phyloP scores from a whole-genome alignment of 2,329 filamentous ascomycete species.

The Pestalotiopsis sp. region DNA sequence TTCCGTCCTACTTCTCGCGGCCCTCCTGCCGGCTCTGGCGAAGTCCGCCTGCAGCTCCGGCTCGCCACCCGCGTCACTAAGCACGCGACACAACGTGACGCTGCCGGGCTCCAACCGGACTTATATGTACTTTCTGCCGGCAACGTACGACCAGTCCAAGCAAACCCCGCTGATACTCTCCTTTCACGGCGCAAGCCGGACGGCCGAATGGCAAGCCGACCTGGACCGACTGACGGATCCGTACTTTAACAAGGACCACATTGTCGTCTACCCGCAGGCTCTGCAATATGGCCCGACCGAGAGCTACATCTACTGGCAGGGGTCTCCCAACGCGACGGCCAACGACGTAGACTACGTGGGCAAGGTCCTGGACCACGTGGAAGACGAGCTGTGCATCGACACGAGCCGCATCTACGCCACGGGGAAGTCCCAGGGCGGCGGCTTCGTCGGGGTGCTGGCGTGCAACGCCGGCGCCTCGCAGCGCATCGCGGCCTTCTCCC shows the following conservation, averaged over 20 bases:
- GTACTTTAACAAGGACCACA: conserved; percentile 21
- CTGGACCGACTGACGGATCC: conserved; percentile 21
- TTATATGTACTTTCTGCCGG: conserved; percentile 21
- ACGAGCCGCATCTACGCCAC: conserved; percentile 27
- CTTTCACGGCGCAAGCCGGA: conserved; percentile 20
- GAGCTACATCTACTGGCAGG: conserved; percentile 19
- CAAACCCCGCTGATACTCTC: conserved; percentile 20
- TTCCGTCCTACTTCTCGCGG: not conserved
- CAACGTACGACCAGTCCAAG: conserved; percentile 13
- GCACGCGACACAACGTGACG: conserved; percentile 5
- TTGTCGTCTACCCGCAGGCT: conserved; percentile 22
- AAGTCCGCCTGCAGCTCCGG: not conserved
- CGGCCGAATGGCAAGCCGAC: conserved; percentile 21
- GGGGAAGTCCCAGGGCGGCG: conserved; percentile 31
- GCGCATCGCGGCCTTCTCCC: conserved; percentile 29
- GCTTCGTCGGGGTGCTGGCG: conserved; percentile 27
- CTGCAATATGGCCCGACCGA: conserved; percentile 13
- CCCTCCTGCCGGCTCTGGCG: not conserved
- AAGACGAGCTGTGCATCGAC: conserved; percentile 26
- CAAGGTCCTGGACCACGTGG: conserved; percentile 29
- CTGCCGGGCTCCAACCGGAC: conserved; percentile 9
- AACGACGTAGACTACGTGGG: conserved; percentile 27
- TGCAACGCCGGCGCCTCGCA: conserved; percentile 23
- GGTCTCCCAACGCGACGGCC: conserved; percentile 22
- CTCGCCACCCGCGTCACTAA: not conserved